These are phyloP conservation scores for Protostelium mycophagum DNA, from an alignment of 78 protist species.

Conservation along the genomic window DNA sequence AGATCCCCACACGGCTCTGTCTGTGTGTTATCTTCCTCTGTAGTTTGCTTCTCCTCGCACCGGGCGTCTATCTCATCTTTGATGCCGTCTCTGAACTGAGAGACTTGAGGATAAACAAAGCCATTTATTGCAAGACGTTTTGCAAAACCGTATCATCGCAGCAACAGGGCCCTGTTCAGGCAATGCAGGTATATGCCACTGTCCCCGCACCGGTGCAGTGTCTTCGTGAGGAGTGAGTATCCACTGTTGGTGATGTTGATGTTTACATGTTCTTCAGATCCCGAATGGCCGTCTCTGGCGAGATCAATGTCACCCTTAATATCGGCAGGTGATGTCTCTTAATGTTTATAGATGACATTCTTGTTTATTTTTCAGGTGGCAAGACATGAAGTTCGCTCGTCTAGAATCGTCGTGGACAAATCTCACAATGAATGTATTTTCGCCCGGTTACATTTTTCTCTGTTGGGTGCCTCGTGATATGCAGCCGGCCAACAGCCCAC, in stretches of 20 bases:
- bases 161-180: neutral
- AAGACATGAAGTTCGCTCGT: neutral
- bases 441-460: neutral
- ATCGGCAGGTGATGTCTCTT: neutral
- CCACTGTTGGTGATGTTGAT: neutral
- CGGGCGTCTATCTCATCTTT: neutral
- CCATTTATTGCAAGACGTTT: neutral
- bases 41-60: neutral
- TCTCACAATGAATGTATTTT: neutral
- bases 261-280: neutral
- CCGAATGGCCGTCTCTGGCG: neutral
- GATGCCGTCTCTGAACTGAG: neutral
- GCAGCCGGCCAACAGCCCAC: neutral
- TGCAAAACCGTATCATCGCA: neutral
- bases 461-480: neutral
- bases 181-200: neutral
- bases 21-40: neutral
- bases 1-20: neutral
- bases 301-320: neutral
- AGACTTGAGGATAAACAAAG: neutral
- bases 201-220: neutral
- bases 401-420: neutral
- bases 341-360: neutral
- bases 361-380: neutral
- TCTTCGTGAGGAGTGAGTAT: neutral